A percentile compares a stretch with the other conserved stretches of the same genome.
Evolutionary conservation across 805 yeast genomes (phyloP).

Genomic region (Starmerella sp.): DNA sequence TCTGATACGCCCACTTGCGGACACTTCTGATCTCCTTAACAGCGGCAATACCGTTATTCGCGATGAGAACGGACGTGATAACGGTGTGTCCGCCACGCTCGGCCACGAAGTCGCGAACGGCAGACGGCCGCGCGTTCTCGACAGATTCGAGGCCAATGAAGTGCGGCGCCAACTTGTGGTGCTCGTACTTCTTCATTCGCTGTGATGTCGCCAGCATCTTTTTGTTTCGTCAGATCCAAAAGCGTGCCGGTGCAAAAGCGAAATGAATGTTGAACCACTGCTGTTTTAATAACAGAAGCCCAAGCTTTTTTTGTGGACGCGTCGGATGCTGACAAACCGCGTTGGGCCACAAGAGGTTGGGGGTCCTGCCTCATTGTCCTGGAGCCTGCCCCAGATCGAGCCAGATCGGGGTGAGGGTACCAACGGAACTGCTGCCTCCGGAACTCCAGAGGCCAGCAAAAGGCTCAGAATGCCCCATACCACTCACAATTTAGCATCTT

Average conservation of each 20-base stretch:
- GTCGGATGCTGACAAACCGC: slow-evolving; percentile 5
- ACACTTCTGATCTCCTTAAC: slow-evolving; percentile 96
- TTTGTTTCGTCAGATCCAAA: neutral
- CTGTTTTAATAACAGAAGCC: neutral
- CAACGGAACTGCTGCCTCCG: neutral
- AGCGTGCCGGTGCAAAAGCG: neutral
- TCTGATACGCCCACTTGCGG: slow-evolving; percentile 98
- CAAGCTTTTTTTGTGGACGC: slow-evolving; percentile 4
- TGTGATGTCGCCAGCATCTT: slow-evolving; percentile 12
- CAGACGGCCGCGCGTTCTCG: slow-evolving; percentile 56
- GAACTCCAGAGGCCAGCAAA: neutral
- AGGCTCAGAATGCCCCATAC: neutral
- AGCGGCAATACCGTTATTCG: slow-evolving; percentile 98
- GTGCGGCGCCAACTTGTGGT: slow-evolving; percentile 45
- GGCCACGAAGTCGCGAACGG: slow-evolving; percentile 72
- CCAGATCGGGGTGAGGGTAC: slow-evolving; percentile 7
- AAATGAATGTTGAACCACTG: neutral
- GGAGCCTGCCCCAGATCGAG: neutral
- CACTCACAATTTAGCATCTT: neutral
- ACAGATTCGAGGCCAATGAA: slow-evolving; percentile 76
- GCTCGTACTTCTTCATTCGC: slow-evolving; percentile 25
- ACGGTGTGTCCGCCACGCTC: slow-evolving; percentile 91
- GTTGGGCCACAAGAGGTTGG: slow-evolving; percentile 5
- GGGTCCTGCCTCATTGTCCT: neutral
- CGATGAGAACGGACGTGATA: slow-evolving; percentile 69